A percentile compares a stretch with the other conserved stretches of the same genome.
phyloP scores from a whole-genome alignment of 176 grass and related monocot species.

The Phoenix roebelenii region DNA sequence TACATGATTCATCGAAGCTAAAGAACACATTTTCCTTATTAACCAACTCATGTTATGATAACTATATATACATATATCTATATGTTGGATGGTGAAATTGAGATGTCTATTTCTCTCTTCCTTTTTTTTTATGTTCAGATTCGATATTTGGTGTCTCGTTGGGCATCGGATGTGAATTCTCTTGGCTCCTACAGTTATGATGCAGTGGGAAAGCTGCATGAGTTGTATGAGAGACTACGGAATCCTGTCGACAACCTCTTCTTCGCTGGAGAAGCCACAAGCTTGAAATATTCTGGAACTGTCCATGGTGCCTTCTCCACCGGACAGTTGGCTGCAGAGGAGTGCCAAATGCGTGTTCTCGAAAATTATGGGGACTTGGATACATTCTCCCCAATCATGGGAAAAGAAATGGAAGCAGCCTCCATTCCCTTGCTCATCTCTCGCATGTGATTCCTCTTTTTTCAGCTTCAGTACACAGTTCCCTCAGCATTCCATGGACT shows the following conservation, averaged over 20 bases:
- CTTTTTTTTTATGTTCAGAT: slow-evolving; percentile 31
- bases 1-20: too few relatives aligned
- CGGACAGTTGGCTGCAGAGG: slow-evolving; percentile 80
- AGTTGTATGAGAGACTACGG: slow-evolving; percentile 74
- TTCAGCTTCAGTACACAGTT: background rate
- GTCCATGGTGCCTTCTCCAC: slow-evolving; percentile 93
- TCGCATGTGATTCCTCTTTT: slow-evolving; percentile 35
- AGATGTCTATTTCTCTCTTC: background rate
- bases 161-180: slow-evolving; percentile 77
- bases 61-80: too few relatives aligned
- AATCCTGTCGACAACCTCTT: slow-evolving; percentile 93
- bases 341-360: slow-evolving; percentile 72
- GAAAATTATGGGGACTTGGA: slow-evolving; percentile 73
- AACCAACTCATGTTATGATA: too few relatives aligned
- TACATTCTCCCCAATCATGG: slow-evolving; percentile 54
- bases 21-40: too few relatives aligned
- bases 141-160: slow-evolving; percentile 76
- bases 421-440: slow-evolving; percentile 90
- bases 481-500: slow-evolving; percentile 34
- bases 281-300: slow-evolving; percentile 73
- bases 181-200: slow-evolving; percentile 98
- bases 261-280: slow-evolving; percentile 91
- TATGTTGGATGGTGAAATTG: too few relatives aligned
- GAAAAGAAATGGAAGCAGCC: slow-evolving; percentile 44
- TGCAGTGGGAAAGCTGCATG: slow-evolving; percentile 51